Percentiles rank a stretch among this genome's conserved stretches.
phyloP scores from a whole-genome alignment of 179 eudicot genomes.

The Spinacia oleracea region DNA sequence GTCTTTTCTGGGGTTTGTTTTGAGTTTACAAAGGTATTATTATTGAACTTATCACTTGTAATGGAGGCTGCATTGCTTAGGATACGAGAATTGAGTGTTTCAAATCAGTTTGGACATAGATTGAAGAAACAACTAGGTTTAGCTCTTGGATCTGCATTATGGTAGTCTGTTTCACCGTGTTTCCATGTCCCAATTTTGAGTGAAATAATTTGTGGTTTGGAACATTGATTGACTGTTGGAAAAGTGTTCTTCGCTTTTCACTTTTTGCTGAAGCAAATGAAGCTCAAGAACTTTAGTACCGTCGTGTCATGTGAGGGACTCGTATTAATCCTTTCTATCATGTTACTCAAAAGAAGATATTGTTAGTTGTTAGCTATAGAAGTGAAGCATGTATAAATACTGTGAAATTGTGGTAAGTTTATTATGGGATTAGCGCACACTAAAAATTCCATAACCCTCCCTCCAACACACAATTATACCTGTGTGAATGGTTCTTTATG shows the following conservation, averaged over 20 bases:
- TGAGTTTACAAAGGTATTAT: too few species aligned
- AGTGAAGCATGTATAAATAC: neutral
- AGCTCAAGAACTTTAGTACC: neutral
- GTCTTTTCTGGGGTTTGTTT: too few species aligned
- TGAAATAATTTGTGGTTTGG: neutral
- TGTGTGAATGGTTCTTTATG: neutral
- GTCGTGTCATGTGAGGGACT: neutral
- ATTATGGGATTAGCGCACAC: neutral
- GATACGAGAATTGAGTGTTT: neutral
- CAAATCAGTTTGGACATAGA: neutral
- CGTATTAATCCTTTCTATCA: too few species aligned
- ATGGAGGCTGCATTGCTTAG: neutral
- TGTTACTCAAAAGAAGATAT: neutral
- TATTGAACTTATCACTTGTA: too few species aligned
- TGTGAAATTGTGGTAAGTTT: neutral
- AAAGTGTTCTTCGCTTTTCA: neutral
- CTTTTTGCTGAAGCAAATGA: neutral
- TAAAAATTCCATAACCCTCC: neutral
- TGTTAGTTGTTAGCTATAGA: neutral
- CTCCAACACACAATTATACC: too few species aligned
- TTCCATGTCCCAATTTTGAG: neutral
- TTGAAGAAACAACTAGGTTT: neutral
- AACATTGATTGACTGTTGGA: neutral
- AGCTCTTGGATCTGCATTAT: neutral
- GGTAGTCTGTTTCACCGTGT: neutral